A percentile compares a stretch with the other conserved stretches of the same genome.
Evolutionary conservation across 805 yeast genomes (phyloP).

Genomic region (Ogataea nitratoaversa): DNA sequence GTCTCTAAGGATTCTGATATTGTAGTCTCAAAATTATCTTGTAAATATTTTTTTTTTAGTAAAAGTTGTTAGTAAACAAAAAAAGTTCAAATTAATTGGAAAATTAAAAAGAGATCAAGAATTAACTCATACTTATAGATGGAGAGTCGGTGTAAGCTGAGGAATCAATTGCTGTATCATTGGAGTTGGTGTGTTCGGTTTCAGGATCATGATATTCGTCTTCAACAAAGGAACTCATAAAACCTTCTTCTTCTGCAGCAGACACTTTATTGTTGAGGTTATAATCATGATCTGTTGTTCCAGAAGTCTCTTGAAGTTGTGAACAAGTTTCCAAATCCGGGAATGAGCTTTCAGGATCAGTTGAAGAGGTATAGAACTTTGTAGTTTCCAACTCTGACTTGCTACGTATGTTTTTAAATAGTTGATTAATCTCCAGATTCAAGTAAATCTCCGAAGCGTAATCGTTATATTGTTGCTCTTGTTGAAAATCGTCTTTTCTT

Average conservation of each 20-base stretch:
- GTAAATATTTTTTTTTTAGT: no score
- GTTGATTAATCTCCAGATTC: conserved; percentile 15
- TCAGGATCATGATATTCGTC: conserved; percentile 2
- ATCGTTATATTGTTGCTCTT: not conserved
- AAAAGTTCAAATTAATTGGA: no score
- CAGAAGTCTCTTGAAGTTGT: conserved; percentile 5
- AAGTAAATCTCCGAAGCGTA: conserved; percentile 19
- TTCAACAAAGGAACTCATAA: conserved; percentile 17
- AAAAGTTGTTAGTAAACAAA: not conserved
- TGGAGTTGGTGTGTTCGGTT: not conserved
- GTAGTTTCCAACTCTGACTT: conserved; percentile 10
- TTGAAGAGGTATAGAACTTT: conserved; percentile 11
- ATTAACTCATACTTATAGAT: not conserved
- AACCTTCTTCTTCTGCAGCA: conserved; percentile 6
- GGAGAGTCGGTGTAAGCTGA: not conserved
- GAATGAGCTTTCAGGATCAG: conserved; percentile 8
- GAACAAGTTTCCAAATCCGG: conserved; percentile 16
- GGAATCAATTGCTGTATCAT: not conserved
- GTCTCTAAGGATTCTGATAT: not conserved
- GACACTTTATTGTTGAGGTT: not conserved
- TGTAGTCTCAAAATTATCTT: conserved; percentile 1
- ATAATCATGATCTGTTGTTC: not conserved
- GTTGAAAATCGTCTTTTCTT: no score
- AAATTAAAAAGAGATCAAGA: not conserved
- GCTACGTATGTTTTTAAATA: conserved; percentile 11